phyloP scores from a whole-genome alignment of 2,329 filamentous ascomycete species.

The Hypocrella siamensis region DNA sequence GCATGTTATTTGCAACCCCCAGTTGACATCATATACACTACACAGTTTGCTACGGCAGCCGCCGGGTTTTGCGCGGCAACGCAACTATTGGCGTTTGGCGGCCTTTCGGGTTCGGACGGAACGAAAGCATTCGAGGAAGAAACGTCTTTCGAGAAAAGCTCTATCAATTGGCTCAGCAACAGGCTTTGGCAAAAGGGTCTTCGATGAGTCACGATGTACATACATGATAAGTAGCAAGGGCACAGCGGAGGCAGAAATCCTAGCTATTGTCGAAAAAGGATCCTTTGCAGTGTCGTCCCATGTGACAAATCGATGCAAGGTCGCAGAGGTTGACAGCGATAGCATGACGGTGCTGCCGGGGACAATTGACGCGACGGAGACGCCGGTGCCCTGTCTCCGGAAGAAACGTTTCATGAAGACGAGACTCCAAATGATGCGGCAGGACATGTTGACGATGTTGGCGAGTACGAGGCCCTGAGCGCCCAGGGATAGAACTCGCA shows the following conservation, averaged over 20 bases:
- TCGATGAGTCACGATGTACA: slow-evolving; percentile 19
- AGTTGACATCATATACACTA: no score
- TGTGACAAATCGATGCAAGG: slow-evolving; percentile 12
- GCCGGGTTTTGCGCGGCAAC: no score
- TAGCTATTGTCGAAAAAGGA: slow-evolving; percentile 22
- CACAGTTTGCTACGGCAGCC: no score
- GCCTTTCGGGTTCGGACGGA: slow-evolving; percentile 20
- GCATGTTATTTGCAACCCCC: no score
- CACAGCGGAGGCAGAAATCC: slow-evolving; percentile 31
- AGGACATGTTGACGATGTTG: slow-evolving; percentile 79
- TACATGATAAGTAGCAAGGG: slow-evolving; percentile 43
- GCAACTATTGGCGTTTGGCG: slow-evolving; percentile 15
- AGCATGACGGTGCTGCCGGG: slow-evolving; percentile 12
- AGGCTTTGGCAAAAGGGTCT: slow-evolving; percentile 8
- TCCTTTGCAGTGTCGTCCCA: slow-evolving; percentile 9
- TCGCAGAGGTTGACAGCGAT: slow-evolving; percentile 12
- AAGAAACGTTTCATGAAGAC: slow-evolving; percentile 58
- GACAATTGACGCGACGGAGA: slow-evolving; percentile 12
- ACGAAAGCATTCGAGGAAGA: slow-evolving; percentile 34
- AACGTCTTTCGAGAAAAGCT: slow-evolving; percentile 35
- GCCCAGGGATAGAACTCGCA: slow-evolving; percentile 53
- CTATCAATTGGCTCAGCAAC: slow-evolving; percentile 17
- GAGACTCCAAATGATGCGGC: slow-evolving; percentile 69
- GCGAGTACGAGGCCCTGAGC: slow-evolving; percentile 71
- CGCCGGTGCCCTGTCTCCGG: slow-evolving; percentile 19